Base-by-base conservation (phyloP, 176 grass and related monocot species). In the Pharus latifolius region DNA sequence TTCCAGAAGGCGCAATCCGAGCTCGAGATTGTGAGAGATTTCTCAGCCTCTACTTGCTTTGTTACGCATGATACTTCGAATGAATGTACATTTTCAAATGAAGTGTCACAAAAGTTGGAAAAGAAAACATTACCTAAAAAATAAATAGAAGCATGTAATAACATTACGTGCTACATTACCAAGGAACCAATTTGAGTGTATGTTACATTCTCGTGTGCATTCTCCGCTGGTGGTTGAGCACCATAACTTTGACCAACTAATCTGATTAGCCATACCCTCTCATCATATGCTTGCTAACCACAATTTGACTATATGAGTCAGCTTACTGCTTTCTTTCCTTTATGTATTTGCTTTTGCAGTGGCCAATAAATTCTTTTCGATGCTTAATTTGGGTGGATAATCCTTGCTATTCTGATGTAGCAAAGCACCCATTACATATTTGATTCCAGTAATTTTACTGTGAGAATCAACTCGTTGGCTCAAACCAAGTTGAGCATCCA, bases 1-100 rank as follows among this genome's bases (percentile, higher is more conserved):
- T 72, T 67, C 11, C 74, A 81, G 70, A 83, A 54, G 28, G n/a
- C 76, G 63, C 37, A 87, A 32, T 70, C 84, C 53, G 70, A 82
- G 41, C 8, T 90, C 47, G 89, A 98, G 24, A 73, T 78, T 2
- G 94, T 98, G 77, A 85, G 94, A 61, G 51, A 49, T 80, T 30
- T 55, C 59, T 73, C 14, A 4, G 41, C 32, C 25, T 40, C 14
- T 57, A 17, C 13, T 28, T 61, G 67, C 16, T 56, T 57, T 57
- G 14, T 60, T 73, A 17, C 15, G 33, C 52, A 73, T 67, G 42
- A 38, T 29, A 24, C 45, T 67, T 60, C 69, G n/a, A 16, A 61
- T 46, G 22, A 56, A 56, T 69, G 47, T 65, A 6, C 37, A 53
- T 54, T 49, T 38, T 26, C 25, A 6, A 19, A 16, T 45, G 14